A percentile compares a stretch with the other conserved stretches of the same genome.
Conservation (phyloP, 2,329 filamentous ascomycete species). For the Diaporthe vexans region DNA sequence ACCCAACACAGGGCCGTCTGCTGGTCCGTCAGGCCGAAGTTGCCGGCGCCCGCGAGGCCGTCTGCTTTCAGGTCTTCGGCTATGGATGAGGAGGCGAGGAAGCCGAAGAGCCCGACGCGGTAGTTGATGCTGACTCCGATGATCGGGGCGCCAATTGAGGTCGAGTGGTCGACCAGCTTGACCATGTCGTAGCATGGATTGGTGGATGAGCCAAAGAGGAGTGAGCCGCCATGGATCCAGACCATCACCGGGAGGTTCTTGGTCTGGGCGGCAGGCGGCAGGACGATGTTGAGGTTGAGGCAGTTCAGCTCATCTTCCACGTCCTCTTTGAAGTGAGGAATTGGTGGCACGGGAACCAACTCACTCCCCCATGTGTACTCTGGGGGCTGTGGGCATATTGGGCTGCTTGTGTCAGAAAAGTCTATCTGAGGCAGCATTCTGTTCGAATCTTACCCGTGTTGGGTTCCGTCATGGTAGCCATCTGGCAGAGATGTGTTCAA, state of each 20-base stretch:
- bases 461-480: slow-evolving; percentile 10
- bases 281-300: slow-evolving; percentile 18
- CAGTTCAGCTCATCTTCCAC: slow-evolving; percentile 20
- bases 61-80: slow-evolving; percentile 3
- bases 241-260: slow-evolving; percentile 27
- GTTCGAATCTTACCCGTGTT: slow-evolving; percentile 3
- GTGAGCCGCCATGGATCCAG: slow-evolving; percentile 33
- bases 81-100: slow-evolving; percentile 66
- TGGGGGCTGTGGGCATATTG: slow-evolving; percentile 15
- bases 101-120: slow-evolving; percentile 74
- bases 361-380: slow-evolving; percentile 7
- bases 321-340: slow-evolving; percentile 7
- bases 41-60: slow-evolving; percentile 59
- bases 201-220: neutral
- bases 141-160: slow-evolving; percentile 53
- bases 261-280: neutral
- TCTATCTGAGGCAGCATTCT: neutral
- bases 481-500: slow-evolving; percentile 6
- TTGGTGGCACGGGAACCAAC: slow-evolving; percentile 3
- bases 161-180: slow-evolving; percentile 1
- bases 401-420: neutral
- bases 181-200: neutral
- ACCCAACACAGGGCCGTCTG: slow-evolving; percentile 73
- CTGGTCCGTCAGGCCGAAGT: slow-evolving; percentile 73
- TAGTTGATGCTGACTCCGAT: slow-evolving; percentile 77